Conservation (phyloP, 148 eudicot genomes). For the Pharnaceum exiguum region DNA sequence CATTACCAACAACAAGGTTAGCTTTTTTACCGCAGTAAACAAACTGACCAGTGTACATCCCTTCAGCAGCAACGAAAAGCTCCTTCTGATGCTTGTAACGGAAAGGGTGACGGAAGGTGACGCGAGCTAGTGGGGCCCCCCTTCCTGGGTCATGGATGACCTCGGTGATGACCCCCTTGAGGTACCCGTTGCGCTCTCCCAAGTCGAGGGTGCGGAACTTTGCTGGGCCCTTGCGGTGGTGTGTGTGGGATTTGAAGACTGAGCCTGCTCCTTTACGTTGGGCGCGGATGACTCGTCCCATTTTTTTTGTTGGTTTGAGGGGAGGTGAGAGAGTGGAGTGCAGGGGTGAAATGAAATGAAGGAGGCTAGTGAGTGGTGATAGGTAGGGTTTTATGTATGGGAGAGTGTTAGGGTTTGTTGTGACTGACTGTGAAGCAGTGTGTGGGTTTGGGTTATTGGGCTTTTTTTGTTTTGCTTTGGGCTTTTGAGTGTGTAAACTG, state of each 20-base stretch:
- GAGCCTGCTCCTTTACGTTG: conserved; percentile 44
- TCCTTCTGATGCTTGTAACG: conserved; percentile 39
- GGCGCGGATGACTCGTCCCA: conserved; percentile 37
- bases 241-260: conserved; percentile 40
- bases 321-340: neutral
- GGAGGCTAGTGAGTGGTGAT: neutral
- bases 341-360: neutral
- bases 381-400: neutral
- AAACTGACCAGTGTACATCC: conserved; percentile 38
- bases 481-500: too few species aligned
- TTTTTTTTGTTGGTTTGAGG: conserved; percentile 9
- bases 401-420: conserved; percentile 4
- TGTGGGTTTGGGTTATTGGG: neutral
- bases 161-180: conserved; percentile 32
- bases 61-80: conserved; percentile 34
- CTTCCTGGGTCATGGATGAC: conserved; percentile 40
- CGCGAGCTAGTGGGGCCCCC: conserved; percentile 30
- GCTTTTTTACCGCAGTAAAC: conserved; percentile 37
- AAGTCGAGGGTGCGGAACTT: conserved; percentile 34
- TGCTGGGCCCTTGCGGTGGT: conserved; percentile 40
- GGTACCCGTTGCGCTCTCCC: conserved; percentile 34
- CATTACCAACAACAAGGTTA: conserved; percentile 35
- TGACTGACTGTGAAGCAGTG: neutral
- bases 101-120: conserved; percentile 36
- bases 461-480: too few species aligned